A percentile compares a stretch with the other conserved stretches of the same genome.
Evolutionary conservation across 352 stramenopile species (phyloP).

Genomic region (Globisporangium mamillatum): DNA sequence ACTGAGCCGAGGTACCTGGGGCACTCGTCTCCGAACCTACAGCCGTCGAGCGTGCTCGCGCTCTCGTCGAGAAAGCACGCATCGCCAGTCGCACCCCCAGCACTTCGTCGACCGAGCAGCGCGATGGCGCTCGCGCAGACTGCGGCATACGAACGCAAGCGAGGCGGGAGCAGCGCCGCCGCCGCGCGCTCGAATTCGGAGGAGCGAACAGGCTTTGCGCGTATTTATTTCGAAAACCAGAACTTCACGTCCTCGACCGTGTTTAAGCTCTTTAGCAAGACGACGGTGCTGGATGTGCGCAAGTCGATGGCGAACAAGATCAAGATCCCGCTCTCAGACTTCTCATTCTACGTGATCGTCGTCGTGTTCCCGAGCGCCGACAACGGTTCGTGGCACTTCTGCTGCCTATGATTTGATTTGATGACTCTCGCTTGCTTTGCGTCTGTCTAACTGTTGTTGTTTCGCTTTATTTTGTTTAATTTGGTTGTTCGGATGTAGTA

Average conservation of each 20-base stretch:
- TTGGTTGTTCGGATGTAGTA: constrained; percentile 4
- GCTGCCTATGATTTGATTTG: background rate
- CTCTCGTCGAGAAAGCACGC: constrained; percentile 13
- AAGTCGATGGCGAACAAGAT: constrained; percentile 83
- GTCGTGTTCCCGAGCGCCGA: constrained; percentile 69
- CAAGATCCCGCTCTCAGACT: constrained; percentile 60
- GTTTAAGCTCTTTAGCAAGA: constrained; percentile 66
- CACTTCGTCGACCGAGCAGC: constrained; percentile 12
- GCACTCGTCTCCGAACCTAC: constrained; percentile 14
- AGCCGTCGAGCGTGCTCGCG: constrained; percentile 20
- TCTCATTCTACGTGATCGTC: constrained; percentile 77
- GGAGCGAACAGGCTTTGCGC: constrained; percentile 65
- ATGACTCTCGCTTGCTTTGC: background rate
- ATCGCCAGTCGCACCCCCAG: background rate
- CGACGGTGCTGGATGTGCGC: constrained; percentile 71
- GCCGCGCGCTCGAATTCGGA: constrained; percentile 25
- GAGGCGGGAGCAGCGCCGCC: constrained; percentile 4
- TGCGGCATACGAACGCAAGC: constrained; percentile 19
- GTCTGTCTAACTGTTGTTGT: background rate
- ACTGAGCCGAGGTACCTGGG: constrained; percentile 4
- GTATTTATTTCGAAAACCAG: constrained; percentile 85
- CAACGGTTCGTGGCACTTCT: constrained; percentile 11
- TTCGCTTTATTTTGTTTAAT: background rate
- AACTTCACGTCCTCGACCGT: constrained; percentile 82
- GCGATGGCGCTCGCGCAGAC: constrained; percentile 1